Evolutionary conservation across 352 stramenopile genomes (phyloP), one percentile per base, ranked within the genome.

Genomic region (Phytophthora citricola): DNA sequence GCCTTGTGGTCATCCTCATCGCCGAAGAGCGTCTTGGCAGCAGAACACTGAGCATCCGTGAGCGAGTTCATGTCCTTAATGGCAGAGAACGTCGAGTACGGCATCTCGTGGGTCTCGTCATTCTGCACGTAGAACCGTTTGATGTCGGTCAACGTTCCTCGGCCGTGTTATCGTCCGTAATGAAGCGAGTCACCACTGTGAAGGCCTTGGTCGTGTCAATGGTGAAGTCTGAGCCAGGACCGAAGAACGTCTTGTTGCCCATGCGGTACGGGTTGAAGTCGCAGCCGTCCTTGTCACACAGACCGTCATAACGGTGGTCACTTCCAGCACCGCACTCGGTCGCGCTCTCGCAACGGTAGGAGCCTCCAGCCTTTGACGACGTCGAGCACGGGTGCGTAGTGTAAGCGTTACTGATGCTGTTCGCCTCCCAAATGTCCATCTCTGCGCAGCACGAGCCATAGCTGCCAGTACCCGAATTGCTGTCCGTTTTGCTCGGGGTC

Each of bases 401-500:
- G 53, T 76, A 81, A 5, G 70, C 68, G 27, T 64, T 78, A 60
- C 69, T 77, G 17, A 81, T 78, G 43, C 63, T 78, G 60, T 87
- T 89, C 4, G 71, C 44, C 60, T 89, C 80, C 73, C 66, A 89
- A 39, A 87, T 80, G 40, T 89, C 80, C 58, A 87, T 73, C 77
- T 90, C 83, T 5, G 63, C 55, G 53, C 83, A 90, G 66, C 83
- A 92, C 1, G 79, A 38, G 31, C 83, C 81, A 54, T 80, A 87
- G n/a, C 65, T 70, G 17, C 76, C 76, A 10, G 50, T 51, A 2
- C 82, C 82, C 0, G 78, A 60, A 44, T 81, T 91, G 27, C 27
- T 29, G 34, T 87, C 75, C 4, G 39, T 48, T 20, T 55, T 65
- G 20, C 52, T 73, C 4, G 61, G 24, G 1, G 49, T 65, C 82